Base-by-base conservation (phyloP, 2,329 filamentous ascomycete genomes). In the Nigrospora osmanthi region DNA sequence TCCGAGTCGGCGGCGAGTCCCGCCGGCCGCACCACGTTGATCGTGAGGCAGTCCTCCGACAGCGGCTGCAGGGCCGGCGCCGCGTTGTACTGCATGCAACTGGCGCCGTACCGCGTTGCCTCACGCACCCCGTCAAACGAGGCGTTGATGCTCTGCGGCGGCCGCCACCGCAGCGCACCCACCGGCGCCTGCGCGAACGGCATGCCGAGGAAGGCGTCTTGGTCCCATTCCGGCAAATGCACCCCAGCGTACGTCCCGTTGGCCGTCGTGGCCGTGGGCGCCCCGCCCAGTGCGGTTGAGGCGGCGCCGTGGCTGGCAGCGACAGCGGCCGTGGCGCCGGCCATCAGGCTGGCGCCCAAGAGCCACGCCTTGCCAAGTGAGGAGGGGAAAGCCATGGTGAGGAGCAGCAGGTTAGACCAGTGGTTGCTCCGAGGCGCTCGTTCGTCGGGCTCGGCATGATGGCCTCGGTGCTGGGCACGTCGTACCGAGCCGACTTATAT, bases 1-100 rank as follows among this genome's bases (percentile, higher is more conserved):
- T 65, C 70, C 16, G 11, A n/a, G 2, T 13, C 15, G 10, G 35
- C 23, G 10, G 2, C 15, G 14, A 53, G 56, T 1, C 59, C 62
- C 0, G 65, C 49, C 0, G 70, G 67, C 1, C 69, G 62, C 17
- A 72, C 58, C n/a, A 73, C 64, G 50, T 64, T 67, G 35, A 69
- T 47, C 3, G 56, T 68, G 6, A 70, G 52, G 46, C 75, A 78
- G 44, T 78, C 73, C 50, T 76, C 72, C 1, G 68, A 72, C 23
- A 73, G 53, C 23, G 23, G 23, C 23, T 28, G 5, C 23, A 28
- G 7, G 19, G 61, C 62, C 42, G 72, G 64, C 33, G 54, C 63
- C 5, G 62, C 60, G 0, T 60, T 60, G 48, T 71, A 73, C 49
- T 73, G 69, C 59, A 70, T 68, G 50, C 71, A 75, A 47, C 65